These are phyloP conservation scores for Lachnellula subtilissima DNA, from an alignment of 2,329 filamentous ascomycete genomes.

Conservation along the genomic window DNA sequence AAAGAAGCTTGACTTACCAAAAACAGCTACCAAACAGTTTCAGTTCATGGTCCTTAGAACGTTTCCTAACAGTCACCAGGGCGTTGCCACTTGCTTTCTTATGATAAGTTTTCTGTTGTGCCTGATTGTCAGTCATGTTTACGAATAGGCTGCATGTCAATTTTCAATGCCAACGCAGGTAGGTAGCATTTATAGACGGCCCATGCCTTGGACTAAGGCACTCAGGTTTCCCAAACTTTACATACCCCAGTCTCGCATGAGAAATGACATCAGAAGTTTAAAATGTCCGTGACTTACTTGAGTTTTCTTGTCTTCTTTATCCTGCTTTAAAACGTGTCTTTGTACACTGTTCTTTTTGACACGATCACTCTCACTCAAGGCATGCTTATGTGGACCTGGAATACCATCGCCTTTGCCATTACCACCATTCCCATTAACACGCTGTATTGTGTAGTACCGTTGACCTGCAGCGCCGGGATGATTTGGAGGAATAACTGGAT, in stretches of 20 bases:
- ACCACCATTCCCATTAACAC: slow-evolving; percentile 71
- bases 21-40: slow-evolving; percentile 81
- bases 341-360: slow-evolving; percentile 79
- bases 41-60: slow-evolving; percentile 63
- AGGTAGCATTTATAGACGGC: neutral
- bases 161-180: neutral
- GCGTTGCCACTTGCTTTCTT: slow-evolving; percentile 70
- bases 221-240: slow-evolving; percentile 5
- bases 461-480: slow-evolving; percentile 46
- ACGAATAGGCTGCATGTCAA: slow-evolving; percentile 31
- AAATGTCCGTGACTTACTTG: slow-evolving; percentile 39
- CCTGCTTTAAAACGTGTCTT: slow-evolving; percentile 57
- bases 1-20: slow-evolving; percentile 51
- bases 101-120: slow-evolving; percentile 63
- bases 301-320: slow-evolving; percentile 60
- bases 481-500: slow-evolving; percentile 34
- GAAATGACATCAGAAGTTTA: neutral
- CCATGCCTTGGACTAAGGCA: neutral
- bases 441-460: slow-evolving; percentile 68
- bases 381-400: slow-evolving; percentile 69
- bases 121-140: slow-evolving; percentile 35
- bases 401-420: slow-evolving; percentile 68
- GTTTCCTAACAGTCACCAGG: slow-evolving; percentile 62
- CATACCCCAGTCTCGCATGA: neutral
- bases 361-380: slow-evolving; percentile 66